Evolutionary conservation across 495 filamentous ascomycete genomes (phyloP).

Genomic region (Umbilicaria muhlenbergii): DNA sequence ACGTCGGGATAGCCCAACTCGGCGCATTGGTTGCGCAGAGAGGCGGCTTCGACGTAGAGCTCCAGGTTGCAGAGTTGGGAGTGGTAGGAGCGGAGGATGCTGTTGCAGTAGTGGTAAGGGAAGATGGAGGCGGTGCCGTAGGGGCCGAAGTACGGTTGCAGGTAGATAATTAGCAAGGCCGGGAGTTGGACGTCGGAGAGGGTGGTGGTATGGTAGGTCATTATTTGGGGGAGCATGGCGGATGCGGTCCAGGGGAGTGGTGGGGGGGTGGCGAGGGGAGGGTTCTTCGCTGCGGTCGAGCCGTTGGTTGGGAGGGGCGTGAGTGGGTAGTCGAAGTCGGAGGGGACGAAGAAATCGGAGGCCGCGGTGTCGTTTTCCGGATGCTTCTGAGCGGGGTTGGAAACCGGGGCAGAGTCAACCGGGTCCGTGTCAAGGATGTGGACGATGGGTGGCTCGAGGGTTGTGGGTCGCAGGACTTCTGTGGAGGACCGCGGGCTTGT

Average conservation of each 20-base stretch:
- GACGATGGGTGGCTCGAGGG: too few species aligned
- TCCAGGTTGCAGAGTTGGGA: conserved; percentile 44
- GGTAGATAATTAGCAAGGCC: conserved; percentile 29
- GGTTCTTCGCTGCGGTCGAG: not conserved
- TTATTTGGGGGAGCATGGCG: conserved; percentile 27
- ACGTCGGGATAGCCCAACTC: conserved; percentile 42
- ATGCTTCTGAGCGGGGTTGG: too few species aligned
- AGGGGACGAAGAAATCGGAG: too few species aligned
- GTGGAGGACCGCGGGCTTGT: too few species aligned
- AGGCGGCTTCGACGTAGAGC: conserved; percentile 50
- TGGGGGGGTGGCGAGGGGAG: too few species aligned
- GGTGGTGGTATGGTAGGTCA: conserved; percentile 27
- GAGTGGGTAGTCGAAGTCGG: too few species aligned
- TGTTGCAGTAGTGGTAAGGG: conserved; percentile 25
- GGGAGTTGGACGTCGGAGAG: conserved; percentile 31
- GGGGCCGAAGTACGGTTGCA: conserved; percentile 25
- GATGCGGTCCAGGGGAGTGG: conserved; percentile 33
- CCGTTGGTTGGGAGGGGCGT: not conserved
- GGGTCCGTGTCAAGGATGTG: too few species aligned
- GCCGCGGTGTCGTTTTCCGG: too few species aligned
- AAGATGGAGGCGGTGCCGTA: conserved; percentile 23
- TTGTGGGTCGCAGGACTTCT: too few species aligned
- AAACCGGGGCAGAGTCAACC: too few species aligned
- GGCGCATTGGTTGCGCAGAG: conserved; percentile 50
- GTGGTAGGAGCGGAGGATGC: conserved; percentile 50